Evolutionary conservation across 225 moss, liverwort and hornwort genomes (phyloP), one percentile per base, ranked within the genome.

Genomic region (Antitrichia curtipendula): DNA sequence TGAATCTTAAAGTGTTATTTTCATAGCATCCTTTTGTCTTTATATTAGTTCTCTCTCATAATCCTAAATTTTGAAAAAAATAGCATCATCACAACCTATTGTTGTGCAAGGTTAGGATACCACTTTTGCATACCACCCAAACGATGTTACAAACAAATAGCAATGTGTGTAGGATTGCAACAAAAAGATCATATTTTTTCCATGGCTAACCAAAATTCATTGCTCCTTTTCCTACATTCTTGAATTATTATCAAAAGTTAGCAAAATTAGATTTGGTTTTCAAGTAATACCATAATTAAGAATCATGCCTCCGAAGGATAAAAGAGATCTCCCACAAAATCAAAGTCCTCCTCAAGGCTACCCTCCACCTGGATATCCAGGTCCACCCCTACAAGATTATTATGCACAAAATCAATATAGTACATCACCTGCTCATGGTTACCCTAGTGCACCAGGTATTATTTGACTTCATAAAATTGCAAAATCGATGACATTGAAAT

Each of bases 291-390:
- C 1, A 10, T 53, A 36, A 21, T 56, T 32, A 16, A 25, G 3
- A 24, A 45, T 76, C 75, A 91, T 91, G 91, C 83, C 88, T 25
- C 83, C 88, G 0, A 88, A 90, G 7, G 87, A 85, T 32, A 85
- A 85, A 20, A 76, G 8, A 70, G 91, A 89, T 36, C 32, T 54
- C 0, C 65, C 13, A 16, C 78, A 76, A 58, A 78, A 65, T 43
- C 91, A 88, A 81, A 74, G 54, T 56, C 86, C 9, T 52, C 89
- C 90, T 0, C 91, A 82, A 63, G 88, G 88, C 40, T 91, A 91
- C 49, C 91, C 90, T 18, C 88, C 89, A 17, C 88, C 88, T 4
- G 88, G 78, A 0, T 91, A 91, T 57, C 91, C 87, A 11, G 34
- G 61, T 50, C 86, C 88, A 57, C 80, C 86, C 0, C 68, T 54